A percentile compares a stretch with the other conserved stretches of the same genome.
Evolutionary conservation across 2,329 filamentous ascomycete species (phyloP).

Genomic region (Aspergillus candidus): DNA sequence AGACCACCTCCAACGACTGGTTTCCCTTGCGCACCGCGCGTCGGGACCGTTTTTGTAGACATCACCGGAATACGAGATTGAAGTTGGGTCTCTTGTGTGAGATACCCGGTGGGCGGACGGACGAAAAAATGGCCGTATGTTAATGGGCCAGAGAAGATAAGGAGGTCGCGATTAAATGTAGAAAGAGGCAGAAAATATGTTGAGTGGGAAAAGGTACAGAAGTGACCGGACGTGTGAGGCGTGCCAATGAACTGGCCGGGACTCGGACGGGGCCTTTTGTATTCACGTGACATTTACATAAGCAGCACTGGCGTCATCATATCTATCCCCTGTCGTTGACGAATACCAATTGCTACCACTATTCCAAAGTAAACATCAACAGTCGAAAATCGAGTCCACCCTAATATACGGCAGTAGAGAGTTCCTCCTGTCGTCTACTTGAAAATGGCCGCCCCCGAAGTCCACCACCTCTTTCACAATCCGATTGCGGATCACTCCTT

Average conservation of each 20-base stretch:
- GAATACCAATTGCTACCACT: slow-evolving; percentile 1
- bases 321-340: slow-evolving; percentile 1
- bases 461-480: slow-evolving; percentile 93
- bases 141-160: too few relatives aligned
- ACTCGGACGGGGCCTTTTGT: background rate
- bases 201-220: too few relatives aligned
- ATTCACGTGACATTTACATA: slow-evolving; percentile 21
- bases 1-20: slow-evolving; percentile 44
- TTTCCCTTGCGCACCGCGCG: slow-evolving; percentile 36
- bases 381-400: background rate
- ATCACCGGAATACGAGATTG: slow-evolving; percentile 17
- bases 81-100: background rate
- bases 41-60: slow-evolving; percentile 36
- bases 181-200: too few relatives aligned
- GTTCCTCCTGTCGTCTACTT: slow-evolving; percentile 72
- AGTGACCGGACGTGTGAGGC: too few relatives aligned
- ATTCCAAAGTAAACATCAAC: slow-evolving; percentile 7
- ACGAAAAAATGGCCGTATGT: background rate
- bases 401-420: slow-evolving; percentile 79
- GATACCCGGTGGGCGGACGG: background rate
- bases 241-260: background rate
- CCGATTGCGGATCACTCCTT: slow-evolving; percentile 98
- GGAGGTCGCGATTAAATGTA: too few relatives aligned
- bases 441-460: slow-evolving; percentile 77
- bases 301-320: slow-evolving; percentile 16